Conservation (phyloP, 768 basidiomycete species). For the Lentinula guzmanii region DNA sequence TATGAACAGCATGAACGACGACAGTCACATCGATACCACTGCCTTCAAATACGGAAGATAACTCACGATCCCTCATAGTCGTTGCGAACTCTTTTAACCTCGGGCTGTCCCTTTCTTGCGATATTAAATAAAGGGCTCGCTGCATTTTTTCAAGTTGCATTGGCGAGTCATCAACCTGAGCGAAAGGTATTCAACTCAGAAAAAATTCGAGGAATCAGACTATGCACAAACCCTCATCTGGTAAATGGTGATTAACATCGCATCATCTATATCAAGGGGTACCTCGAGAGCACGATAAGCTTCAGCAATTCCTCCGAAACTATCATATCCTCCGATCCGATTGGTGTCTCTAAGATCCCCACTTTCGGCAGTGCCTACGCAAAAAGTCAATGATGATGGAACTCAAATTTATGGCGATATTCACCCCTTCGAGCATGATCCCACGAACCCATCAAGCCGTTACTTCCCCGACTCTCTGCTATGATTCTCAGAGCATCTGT, state of each 20-base stretch:
- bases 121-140: constrained; percentile 69
- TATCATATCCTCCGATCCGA: neutral
- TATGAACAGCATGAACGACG: neutral
- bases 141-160: constrained; percentile 62
- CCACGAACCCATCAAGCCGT: constrained; percentile 42
- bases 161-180: constrained; percentile 67
- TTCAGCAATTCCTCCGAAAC: constrained; percentile 34
- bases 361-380: neutral
- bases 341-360: neutral
- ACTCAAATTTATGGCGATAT: neutral
- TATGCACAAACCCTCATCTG: constrained; percentile 52
- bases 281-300: constrained; percentile 72
- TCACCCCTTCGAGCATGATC: constrained; percentile 39
- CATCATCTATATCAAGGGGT: constrained; percentile 66
- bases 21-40: neutral
- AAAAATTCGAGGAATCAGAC: neutral
- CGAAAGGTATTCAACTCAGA: constrained; percentile 8
- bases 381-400: neutral
- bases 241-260: constrained; percentile 71
- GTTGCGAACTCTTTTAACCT: constrained; percentile 60
- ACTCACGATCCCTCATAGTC: constrained; percentile 71
- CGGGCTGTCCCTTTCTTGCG: constrained; percentile 68
- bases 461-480: constrained; percentile 57
- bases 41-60: neutral
- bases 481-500: constrained; percentile 67